Evolutionary conservation across 2,329 filamentous ascomycete genomes (phyloP).

Genomic region (Exophiala aquamarina): DNA sequence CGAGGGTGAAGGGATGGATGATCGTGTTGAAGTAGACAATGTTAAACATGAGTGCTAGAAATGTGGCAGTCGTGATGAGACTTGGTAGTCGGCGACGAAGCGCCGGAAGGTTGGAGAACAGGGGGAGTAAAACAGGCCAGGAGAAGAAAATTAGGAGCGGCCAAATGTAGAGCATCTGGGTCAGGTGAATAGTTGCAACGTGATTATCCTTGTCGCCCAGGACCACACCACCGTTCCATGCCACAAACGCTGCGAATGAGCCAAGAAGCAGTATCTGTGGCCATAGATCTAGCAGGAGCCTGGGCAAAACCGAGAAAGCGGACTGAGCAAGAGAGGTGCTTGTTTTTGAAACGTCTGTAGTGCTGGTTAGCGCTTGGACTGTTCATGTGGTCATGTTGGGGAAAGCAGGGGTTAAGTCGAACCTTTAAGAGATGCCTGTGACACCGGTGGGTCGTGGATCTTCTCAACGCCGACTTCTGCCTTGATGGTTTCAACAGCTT

Average conservation of each 20-base stretch:
- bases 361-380: constrained; percentile 6
- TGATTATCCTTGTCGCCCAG: constrained; percentile 97
- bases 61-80: constrained; percentile 35
- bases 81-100: constrained; percentile 41
- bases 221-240: constrained; percentile 89
- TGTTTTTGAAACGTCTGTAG: constrained; percentile 29
- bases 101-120: constrained; percentile 36
- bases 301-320: constrained; percentile 31
- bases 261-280: constrained; percentile 61
- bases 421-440: constrained; percentile 52
- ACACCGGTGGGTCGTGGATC: constrained; percentile 52
- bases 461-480: constrained; percentile 33
- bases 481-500: constrained; percentile 37
- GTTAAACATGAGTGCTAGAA: constrained; percentile 44
- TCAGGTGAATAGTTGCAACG: constrained; percentile 79
- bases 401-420: constrained; percentile 13
- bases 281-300: constrained; percentile 40
- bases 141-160: constrained; percentile 89
- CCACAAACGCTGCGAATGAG: constrained; percentile 72
- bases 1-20: constrained; percentile 91
- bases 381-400: too few relatives aligned
- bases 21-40: constrained; percentile 82
- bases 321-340: constrained; percentile 64
- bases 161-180: constrained; percentile 96
- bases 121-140: constrained; percentile 68